These are phyloP conservation scores for Thecaphora thlaspeos DNA, from an alignment of 1,284 basidiomycete genomes.

Conservation along the genomic window DNA sequence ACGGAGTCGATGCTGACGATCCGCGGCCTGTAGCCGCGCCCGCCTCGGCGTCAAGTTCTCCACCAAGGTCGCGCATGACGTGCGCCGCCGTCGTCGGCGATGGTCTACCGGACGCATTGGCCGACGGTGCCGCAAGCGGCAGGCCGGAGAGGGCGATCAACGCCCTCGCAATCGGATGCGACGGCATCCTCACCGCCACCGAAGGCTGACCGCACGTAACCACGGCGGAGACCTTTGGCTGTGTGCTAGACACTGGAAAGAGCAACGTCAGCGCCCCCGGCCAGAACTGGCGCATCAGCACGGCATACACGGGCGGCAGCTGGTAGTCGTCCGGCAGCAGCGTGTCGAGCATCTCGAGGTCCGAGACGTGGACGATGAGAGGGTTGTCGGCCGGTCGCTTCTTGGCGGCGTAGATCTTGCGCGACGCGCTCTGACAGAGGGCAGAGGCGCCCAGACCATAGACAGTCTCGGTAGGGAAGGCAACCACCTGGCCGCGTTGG, in stretches of 20 bases:
- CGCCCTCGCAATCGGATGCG: constrained; percentile 85
- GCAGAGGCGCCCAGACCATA: constrained; percentile 93
- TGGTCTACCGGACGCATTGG: constrained; percentile 90
- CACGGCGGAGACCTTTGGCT: constrained; percentile 34
- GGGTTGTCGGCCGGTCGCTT: constrained; percentile 94
- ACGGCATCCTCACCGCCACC: constrained; percentile 90
- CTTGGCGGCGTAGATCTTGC: constrained; percentile 87
- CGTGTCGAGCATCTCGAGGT: constrained; percentile 69
- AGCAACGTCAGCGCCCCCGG: constrained; percentile 90
- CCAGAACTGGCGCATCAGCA: constrained; percentile 77
- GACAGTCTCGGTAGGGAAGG: constrained; percentile 96
- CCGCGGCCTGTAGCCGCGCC: background rate
- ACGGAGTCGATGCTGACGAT: background rate
- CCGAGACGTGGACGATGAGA: constrained; percentile 93
- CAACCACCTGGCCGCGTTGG: constrained; percentile 63
- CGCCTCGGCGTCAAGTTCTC: constrained; percentile 62
- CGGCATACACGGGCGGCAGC: constrained; percentile 20
- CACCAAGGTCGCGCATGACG: constrained; percentile 74
- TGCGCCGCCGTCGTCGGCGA: constrained; percentile 90
- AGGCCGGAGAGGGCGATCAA: constrained; percentile 74
- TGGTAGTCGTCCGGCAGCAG: constrained; percentile 61
- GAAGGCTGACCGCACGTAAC: constrained; percentile 75
- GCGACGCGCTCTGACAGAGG: constrained; percentile 62
- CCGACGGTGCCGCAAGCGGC: constrained; percentile 91
- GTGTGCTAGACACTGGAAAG: constrained; percentile 66